Evolutionary conservation across 106 monocot species (phyloP).

Genomic region (Hemerocallis citrina): DNA sequence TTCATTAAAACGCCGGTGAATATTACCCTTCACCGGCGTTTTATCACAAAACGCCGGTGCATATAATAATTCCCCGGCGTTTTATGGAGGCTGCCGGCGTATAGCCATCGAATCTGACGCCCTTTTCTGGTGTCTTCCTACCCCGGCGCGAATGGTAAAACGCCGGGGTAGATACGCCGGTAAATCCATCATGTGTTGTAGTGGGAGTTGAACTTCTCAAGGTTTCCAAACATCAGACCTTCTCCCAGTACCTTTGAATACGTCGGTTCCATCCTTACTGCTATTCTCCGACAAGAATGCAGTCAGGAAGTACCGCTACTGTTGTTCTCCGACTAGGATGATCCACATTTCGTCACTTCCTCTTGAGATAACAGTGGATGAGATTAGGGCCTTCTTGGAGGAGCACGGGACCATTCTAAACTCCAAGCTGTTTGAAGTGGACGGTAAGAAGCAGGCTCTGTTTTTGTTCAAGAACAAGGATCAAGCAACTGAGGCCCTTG

Average conservation of each 20-base stretch:
- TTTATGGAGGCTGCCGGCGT: too few species aligned
- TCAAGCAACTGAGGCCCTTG: constrained; percentile 77
- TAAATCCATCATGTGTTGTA: too few species aligned
- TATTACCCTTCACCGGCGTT: too few species aligned
- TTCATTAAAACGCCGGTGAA: too few species aligned
- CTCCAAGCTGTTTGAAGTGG: constrained; percentile 67
- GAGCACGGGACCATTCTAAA: constrained; percentile 59
- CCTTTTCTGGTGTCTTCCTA: too few species aligned
- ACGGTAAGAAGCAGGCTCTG: constrained; percentile 76
- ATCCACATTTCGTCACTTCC: constrained; percentile 75
- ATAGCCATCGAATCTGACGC: too few species aligned
- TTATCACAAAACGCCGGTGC: too few species aligned
- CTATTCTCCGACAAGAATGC: constrained; percentile 60
- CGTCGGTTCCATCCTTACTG: constrained; percentile 43
- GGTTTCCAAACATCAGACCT: constrained; percentile 50
- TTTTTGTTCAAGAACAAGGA: constrained; percentile 71
- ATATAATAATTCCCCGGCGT: too few species aligned
- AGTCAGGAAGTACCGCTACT: constrained; percentile 65
- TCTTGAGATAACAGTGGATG: constrained; percentile 56
- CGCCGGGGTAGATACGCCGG: too few species aligned
- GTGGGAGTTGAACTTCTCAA: constrained; percentile 66
- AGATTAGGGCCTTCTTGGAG: constrained; percentile 42
- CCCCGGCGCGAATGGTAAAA: too few species aligned
- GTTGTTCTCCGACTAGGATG: constrained; percentile 75
- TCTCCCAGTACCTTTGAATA: constrained; percentile 49